Evolutionary conservation across 2,329 filamentous ascomycete genomes (phyloP).

Genomic region (Stagonosporopsis tanaceti): DNA sequence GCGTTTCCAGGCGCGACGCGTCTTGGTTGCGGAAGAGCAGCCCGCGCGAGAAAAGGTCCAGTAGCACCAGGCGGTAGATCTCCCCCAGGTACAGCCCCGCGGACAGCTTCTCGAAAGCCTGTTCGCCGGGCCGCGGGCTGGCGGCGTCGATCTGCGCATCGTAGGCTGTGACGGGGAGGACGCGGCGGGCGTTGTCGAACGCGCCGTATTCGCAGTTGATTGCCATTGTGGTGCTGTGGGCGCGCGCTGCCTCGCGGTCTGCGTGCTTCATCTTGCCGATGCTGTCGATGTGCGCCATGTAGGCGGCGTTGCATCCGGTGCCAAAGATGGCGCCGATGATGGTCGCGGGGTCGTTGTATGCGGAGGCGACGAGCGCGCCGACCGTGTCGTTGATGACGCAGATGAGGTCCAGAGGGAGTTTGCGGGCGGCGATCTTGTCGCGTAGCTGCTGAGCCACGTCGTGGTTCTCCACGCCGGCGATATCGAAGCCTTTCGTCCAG

Average conservation of each 20-base stretch:
- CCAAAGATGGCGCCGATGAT: constrained; percentile 93
- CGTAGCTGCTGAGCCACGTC: constrained; percentile 92
- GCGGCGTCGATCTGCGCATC: constrained; percentile 55
- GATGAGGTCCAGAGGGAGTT: constrained; percentile 83
- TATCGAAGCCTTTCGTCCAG: constrained; percentile 98
- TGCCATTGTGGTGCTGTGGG: constrained; percentile 65
- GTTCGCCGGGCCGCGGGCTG: constrained; percentile 55
- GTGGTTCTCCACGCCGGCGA: constrained; percentile 86
- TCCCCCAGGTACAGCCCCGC: constrained; percentile 57
- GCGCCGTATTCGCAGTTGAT: constrained; percentile 99
- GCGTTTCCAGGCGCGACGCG: constrained; percentile 74
- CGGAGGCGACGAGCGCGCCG: constrained; percentile 87
- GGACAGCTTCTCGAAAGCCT: constrained; percentile 57
- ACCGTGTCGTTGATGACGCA: constrained; percentile 94
- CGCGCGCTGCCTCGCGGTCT: constrained; percentile 11
- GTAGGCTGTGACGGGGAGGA: constrained; percentile 82
- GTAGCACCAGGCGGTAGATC: constrained; percentile 55
- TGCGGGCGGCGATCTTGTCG: constrained; percentile 73
- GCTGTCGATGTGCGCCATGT: constrained; percentile 84
- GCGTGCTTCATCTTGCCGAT: constrained; percentile 74
- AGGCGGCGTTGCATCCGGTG: constrained; percentile 92
- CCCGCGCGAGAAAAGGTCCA: constrained; percentile 69
- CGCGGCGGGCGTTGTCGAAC: constrained; percentile 91
- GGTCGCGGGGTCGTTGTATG: constrained; percentile 85
- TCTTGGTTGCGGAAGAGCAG: constrained; percentile 83